Evolutionary conservation across 2,329 filamentous ascomycete genomes (phyloP).

Genomic region (Alternaria sp.): DNA sequence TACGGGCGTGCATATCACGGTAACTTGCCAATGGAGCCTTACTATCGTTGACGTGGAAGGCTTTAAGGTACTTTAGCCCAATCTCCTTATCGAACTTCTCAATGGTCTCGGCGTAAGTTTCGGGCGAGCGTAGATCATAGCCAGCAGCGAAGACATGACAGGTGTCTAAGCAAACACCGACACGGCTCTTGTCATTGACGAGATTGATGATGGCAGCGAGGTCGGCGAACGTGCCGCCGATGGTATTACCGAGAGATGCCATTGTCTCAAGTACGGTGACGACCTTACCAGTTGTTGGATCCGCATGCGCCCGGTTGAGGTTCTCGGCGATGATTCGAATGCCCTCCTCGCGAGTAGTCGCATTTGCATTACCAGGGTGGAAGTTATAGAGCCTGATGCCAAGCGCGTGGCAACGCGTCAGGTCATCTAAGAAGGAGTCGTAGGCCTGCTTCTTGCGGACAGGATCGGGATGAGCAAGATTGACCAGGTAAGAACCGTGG

Average conservation of each 20-base stretch:
- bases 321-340: conserved; percentile 81
- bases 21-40: conserved; percentile 86
- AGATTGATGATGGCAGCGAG: conserved; percentile 82
- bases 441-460: conserved; percentile 88
- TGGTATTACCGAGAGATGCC: conserved; percentile 84
- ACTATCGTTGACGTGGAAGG: conserved; percentile 93
- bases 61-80: conserved; percentile 80
- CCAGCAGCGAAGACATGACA: conserved; percentile 96
- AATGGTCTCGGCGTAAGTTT: conserved; percentile 77
- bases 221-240: conserved; percentile 87
- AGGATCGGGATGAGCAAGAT: conserved; percentile 84
- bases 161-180: conserved; percentile 96
- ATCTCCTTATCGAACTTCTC: conserved; percentile 79
- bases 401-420: conserved; percentile 82
- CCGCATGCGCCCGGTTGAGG: conserved; percentile 82
- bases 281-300: conserved; percentile 71
- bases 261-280: conserved; percentile 93
- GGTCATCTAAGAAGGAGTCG: conserved; percentile 84
- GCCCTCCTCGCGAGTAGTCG: conserved; percentile 73
- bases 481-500: conserved; percentile 96
- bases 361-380: conserved; percentile 83
- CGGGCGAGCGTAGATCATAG: conserved; percentile 83
- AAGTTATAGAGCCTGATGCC: conserved; percentile 97
- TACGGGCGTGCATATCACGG: conserved; percentile 93
- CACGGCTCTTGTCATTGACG: conserved; percentile 80